These are phyloP conservation scores for Penicillium taxi DNA, from an alignment of 495 filamentous ascomycete species.

Conservation along the genomic window DNA sequence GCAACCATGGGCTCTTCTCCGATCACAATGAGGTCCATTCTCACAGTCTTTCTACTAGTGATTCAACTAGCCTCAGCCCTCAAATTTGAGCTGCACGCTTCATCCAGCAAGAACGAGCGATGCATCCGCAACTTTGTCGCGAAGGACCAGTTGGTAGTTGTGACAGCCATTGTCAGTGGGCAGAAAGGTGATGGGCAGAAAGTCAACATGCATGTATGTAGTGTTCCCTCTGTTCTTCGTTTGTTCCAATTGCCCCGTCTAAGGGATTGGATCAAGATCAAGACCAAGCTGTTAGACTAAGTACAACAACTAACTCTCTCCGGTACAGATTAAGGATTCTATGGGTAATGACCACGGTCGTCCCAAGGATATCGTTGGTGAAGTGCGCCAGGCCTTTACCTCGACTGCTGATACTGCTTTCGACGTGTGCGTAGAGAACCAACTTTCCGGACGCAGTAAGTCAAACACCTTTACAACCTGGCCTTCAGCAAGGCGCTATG, in stretches of 20 bases:
- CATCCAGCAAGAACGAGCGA: constrained; percentile 59
- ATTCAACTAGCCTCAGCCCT: constrained; percentile 62
- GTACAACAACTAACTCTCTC: constrained; percentile 14
- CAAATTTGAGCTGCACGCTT: constrained; percentile 86
- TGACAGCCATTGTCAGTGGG: constrained; percentile 85
- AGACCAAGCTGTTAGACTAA: too few species aligned
- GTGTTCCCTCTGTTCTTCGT: not conserved
- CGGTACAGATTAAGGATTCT: constrained; percentile 79
- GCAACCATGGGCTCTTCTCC: constrained; percentile 27
- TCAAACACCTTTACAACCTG: constrained; percentile 3
- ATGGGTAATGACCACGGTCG: constrained; percentile 91
- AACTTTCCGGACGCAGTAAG: constrained; percentile 56
- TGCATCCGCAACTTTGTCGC: constrained; percentile 96
- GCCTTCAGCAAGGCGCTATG: too few species aligned
- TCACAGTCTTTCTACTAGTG: constrained; percentile 34
- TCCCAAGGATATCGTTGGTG: constrained; percentile 84
- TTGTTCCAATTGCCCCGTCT: too few species aligned
- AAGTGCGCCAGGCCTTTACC: constrained; percentile 89
- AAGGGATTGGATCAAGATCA: too few species aligned
- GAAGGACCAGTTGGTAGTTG: constrained; percentile 91
- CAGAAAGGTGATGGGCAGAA: constrained; percentile 83
- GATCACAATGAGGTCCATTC: constrained; percentile 30
- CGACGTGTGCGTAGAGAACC: constrained; percentile 95
- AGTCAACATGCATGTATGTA: constrained; percentile 89
- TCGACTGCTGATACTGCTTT: constrained; percentile 91